Evolutionary conservation across 208 protist genomes (phyloP).

Genomic region (Perkinsela sp.): DNA sequence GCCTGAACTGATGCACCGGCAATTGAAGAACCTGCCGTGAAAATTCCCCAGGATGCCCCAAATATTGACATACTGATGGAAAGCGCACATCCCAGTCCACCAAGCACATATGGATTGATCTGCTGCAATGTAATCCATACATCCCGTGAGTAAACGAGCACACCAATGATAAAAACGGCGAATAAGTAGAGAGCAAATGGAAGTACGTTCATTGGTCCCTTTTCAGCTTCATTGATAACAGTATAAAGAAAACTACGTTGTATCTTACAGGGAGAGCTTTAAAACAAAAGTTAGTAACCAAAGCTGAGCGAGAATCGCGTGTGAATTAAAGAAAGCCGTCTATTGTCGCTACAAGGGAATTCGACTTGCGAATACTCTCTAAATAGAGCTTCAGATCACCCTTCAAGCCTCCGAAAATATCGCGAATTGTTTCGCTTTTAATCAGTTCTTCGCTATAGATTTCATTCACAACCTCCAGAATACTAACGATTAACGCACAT

Average conservation of each 20-base stretch:
- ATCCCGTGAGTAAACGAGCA: constrained; percentile 36
- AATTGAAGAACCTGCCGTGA: constrained; percentile 48
- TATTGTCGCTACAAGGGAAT: no score
- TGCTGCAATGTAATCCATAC: constrained; percentile 27
- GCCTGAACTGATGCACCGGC: constrained; percentile 49
- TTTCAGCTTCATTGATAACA: no score
- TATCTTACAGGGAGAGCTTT: no score
- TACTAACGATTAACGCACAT: neutral
- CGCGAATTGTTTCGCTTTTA: neutral
- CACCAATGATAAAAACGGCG: constrained; percentile 30
- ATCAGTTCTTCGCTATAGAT: neutral
- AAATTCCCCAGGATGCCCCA: constrained; percentile 54
- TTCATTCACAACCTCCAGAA: neutral
- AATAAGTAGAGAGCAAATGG: no score
- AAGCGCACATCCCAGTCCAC: constrained; percentile 32
- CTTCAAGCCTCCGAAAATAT: neutral
- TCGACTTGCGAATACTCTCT: no score
- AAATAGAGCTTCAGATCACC: neutral
- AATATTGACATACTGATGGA: constrained; percentile 48
- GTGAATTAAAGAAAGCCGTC: no score
- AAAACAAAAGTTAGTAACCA: no score
- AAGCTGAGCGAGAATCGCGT: no score
- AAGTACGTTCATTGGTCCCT: no score
- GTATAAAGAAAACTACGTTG: no score
- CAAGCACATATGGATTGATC: constrained; percentile 39